Evolutionary conservation across 331 rosid species (phyloP).

Genomic region (Saraca asoca): DNA sequence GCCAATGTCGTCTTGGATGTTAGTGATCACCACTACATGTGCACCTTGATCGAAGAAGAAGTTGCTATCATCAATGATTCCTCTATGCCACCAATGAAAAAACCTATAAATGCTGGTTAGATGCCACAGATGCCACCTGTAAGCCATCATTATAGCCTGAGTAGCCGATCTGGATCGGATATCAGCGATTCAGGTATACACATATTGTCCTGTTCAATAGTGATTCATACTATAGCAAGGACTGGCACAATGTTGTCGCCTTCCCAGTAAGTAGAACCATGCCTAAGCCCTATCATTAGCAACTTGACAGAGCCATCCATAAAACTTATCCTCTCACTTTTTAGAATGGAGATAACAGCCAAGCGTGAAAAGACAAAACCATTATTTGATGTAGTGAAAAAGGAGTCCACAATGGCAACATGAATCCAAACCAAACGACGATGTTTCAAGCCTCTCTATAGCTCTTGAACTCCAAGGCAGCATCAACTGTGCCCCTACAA

Average conservation of each 20-base stretch:
- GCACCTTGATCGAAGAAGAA: slow-evolving; percentile 50
- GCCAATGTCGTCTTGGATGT: slow-evolving; percentile 62
- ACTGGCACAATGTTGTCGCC: background rate
- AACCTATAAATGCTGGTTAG: background rate
- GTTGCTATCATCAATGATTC: background rate
- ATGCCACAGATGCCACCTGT: slow-evolving; percentile 1
- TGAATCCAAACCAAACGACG: slow-evolving; percentile 51
- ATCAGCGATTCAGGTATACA: slow-evolving; percentile 45
- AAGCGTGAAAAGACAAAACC: background rate
- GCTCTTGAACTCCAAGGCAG: slow-evolving; percentile 53
- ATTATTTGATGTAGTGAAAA: background rate
- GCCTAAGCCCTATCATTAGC: background rate
- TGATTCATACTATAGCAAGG: no score
- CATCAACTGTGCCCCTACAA: slow-evolving; percentile 35
- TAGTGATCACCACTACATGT: slow-evolving; percentile 51
- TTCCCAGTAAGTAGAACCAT: slow-evolving; percentile 23
- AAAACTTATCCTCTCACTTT: slow-evolving; percentile 38
- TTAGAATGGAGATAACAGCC: slow-evolving; percentile 36
- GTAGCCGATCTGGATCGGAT: slow-evolving; percentile 49
- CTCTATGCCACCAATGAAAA: slow-evolving; percentile 35
- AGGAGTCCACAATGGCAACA: background rate
- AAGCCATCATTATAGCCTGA: slow-evolving; percentile 18
- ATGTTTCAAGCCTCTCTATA: slow-evolving; percentile 34
- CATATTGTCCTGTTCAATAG: background rate
- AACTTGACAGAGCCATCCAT: slow-evolving; percentile 50